Conservation (phyloP, 768 basidiomycete species). For the Agaricus subrufescens region DNA sequence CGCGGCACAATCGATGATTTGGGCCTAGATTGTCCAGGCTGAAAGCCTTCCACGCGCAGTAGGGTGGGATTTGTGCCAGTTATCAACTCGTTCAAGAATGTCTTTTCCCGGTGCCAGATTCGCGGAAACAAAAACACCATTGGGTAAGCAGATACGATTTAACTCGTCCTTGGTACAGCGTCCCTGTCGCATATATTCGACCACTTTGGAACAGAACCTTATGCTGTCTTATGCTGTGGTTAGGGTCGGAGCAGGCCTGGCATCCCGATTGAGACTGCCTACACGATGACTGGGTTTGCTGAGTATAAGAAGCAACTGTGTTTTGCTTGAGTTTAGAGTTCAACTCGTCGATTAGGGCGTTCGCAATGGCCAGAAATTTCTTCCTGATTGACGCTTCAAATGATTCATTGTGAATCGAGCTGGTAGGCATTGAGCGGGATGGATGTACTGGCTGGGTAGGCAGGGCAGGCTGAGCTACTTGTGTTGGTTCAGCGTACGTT, state of each 20-base stretch:
- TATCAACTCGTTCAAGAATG: constrained; percentile 8
- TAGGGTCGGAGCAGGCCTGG: neutral
- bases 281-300: neutral
- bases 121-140: neutral
- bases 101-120: neutral
- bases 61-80: constrained; percentile 3
- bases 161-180: neutral
- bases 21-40: too few relatives aligned
- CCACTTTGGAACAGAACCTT: neutral
- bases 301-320: too few relatives aligned
- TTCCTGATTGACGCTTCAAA: too few relatives aligned
- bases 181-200: neutral
- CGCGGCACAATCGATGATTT: too few relatives aligned
- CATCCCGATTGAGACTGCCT: neutral
- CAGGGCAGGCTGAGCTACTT: neutral
- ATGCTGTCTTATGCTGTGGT: neutral
- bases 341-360: too few relatives aligned
- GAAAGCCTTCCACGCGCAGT: too few relatives aligned
- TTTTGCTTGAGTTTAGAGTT: too few relatives aligned
- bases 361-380: too few relatives aligned
- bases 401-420: too few relatives aligned
- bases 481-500: too few relatives aligned
- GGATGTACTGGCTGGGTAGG: too few relatives aligned
- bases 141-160: neutral
- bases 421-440: too few relatives aligned